Percentiles rank a stretch among this genome's conserved stretches.
Conservation (phyloP, 2,329 filamentous ascomycete species). For the Ceratocystiopsis minuta region DNA sequence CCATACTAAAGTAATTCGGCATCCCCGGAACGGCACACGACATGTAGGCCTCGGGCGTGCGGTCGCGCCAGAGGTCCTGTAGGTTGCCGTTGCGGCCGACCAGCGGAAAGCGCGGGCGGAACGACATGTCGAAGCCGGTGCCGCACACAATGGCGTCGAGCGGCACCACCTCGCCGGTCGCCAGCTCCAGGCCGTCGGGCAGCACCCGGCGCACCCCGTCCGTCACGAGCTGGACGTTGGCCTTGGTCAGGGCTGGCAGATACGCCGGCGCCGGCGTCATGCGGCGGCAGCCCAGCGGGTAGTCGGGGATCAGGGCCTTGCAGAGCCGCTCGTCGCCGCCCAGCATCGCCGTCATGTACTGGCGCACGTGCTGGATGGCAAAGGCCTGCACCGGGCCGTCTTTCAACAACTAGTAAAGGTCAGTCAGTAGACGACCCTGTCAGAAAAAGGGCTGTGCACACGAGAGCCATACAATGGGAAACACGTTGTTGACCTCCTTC, state of each 20-base stretch:
- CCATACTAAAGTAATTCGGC: slow-evolving; percentile 38
- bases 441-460: too few species aligned
- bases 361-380: slow-evolving; percentile 21
- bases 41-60: slow-evolving; percentile 31
- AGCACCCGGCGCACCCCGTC: slow-evolving; percentile 27
- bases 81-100: slow-evolving; percentile 31
- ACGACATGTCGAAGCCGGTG: slow-evolving; percentile 38
- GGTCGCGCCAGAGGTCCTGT: slow-evolving; percentile 26
- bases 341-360: slow-evolving; percentile 30
- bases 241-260: slow-evolving; percentile 24
- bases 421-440: too few species aligned
- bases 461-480: slow-evolving; percentile 20
- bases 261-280: slow-evolving; percentile 34
- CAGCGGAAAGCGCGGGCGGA: slow-evolving; percentile 32
- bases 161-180: slow-evolving; percentile 27
- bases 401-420: slow-evolving; percentile 17
- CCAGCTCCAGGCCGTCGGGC: slow-evolving; percentile 28
- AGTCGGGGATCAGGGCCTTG: slow-evolving; percentile 31
- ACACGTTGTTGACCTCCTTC: slow-evolving; percentile 24
- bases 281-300: slow-evolving; percentile 27
- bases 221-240: slow-evolving; percentile 30
- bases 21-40: slow-evolving; percentile 32
- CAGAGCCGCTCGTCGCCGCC: slow-evolving; percentile 31
- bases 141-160: slow-evolving; percentile 39
- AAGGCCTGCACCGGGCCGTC: slow-evolving; percentile 23